Evolutionary conservation across 306 rosid species (phyloP).

Genomic region (Gastrolobium villosum): DNA sequence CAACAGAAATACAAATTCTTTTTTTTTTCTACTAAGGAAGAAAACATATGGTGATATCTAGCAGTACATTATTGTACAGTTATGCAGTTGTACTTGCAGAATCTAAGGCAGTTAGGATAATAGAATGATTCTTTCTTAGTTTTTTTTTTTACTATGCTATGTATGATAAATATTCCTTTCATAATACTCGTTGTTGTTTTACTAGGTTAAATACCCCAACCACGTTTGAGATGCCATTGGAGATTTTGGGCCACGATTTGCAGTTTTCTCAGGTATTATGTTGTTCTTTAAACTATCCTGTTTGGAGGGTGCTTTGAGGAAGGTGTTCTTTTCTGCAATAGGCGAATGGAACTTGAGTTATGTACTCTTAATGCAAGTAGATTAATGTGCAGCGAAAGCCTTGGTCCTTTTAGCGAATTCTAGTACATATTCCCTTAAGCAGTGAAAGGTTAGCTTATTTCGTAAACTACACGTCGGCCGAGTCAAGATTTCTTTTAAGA

Average conservation of each 20-base stretch:
- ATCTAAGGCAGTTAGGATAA: neutral
- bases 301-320: neutral
- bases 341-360: constrained; percentile 17
- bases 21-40: constrained; percentile 9
- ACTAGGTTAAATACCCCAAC: constrained; percentile 84
- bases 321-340: constrained; percentile 7
- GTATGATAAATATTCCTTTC: constrained; percentile 8
- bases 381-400: neutral
- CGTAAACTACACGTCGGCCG: neutral
- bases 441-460: neutral
- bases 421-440: neutral
- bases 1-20: neutral
- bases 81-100: neutral
- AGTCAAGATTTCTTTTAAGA: neutral
- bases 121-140: constrained; percentile 8
- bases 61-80: constrained; percentile 12
- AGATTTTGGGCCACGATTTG: constrained; percentile 84
- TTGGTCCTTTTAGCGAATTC: constrained; percentile 7
- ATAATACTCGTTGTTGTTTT: constrained; percentile 25
- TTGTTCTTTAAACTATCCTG: neutral
- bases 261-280: constrained; percentile 80
- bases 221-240: constrained; percentile 87
- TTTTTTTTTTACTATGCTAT: neutral
- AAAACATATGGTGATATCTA: neutral
- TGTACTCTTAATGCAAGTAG: neutral